Percentiles rank a stretch among this genome's conserved stretches.
phyloP scores from a whole-genome alignment of 2,329 filamentous ascomycete genomes.

The Penicillium sclerotiorum region DNA sequence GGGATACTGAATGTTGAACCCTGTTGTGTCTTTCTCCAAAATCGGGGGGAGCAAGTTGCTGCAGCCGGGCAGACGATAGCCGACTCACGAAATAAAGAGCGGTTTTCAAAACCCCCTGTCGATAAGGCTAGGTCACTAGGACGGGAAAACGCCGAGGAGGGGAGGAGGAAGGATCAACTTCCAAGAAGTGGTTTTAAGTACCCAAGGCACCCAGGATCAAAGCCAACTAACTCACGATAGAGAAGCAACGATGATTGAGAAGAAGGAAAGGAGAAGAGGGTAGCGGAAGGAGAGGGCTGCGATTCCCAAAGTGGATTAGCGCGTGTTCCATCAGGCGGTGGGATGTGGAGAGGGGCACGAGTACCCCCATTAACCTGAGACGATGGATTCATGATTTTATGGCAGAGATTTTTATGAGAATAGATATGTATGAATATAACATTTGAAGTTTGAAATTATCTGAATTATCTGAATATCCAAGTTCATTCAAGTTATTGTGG shows the following conservation, averaged over 20 bases:
- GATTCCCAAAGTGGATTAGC: constrained; percentile 25
- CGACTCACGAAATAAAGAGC: constrained; percentile 19
- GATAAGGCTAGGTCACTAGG: constrained; percentile 20
- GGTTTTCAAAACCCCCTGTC: constrained; percentile 18
- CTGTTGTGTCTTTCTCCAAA: no score
- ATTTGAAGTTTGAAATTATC: no score
- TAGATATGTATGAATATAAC: no score
- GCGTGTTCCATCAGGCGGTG: constrained; percentile 29
- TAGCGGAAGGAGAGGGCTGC: constrained; percentile 28
- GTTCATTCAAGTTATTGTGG: no score
- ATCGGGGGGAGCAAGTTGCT: constrained; percentile 24
- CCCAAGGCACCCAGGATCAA: constrained; percentile 3
- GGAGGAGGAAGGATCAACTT: constrained; percentile 18
- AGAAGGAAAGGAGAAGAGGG: constrained; percentile 21
- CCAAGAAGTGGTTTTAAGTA: constrained; percentile 6
- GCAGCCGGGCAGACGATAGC: constrained; percentile 34
- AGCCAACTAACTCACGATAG: constrained; percentile 7
- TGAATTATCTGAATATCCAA: no score
- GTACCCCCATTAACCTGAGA: constrained; percentile 13
- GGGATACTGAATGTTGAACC: no score
- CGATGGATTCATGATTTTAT: not conserved
- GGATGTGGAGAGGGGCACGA: constrained; percentile 31
- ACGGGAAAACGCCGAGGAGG: constrained; percentile 11
- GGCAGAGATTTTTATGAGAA: no score
- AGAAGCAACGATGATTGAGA: constrained; percentile 7